phyloP scores from a whole-genome alignment of 139 green algal species.

The Closterium sp. region DNA sequence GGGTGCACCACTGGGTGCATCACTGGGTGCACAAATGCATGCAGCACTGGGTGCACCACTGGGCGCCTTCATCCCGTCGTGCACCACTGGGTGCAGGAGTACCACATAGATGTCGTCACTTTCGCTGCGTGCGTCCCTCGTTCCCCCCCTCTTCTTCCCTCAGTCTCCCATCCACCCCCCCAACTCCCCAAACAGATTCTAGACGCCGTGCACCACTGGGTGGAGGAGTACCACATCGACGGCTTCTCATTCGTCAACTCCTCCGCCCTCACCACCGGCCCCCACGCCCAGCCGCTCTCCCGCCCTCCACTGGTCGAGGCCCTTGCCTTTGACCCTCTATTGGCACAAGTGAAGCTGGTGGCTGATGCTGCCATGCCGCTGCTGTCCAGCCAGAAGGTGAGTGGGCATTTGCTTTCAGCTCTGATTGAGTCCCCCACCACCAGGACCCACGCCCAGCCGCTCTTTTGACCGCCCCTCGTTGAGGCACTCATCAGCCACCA shows the following conservation, averaged over 20 bases:
- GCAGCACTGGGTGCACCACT: too few species aligned
- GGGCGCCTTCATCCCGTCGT: too few species aligned
- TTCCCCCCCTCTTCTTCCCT: too few species aligned
- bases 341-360: constrained; percentile 89
- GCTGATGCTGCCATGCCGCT: constrained; percentile 70
- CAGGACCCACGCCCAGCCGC: constrained; percentile 26
- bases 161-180: not conserved
- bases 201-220: constrained; percentile 92
- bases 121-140: constrained; percentile 63
- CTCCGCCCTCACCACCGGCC: constrained; percentile 81
- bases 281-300: constrained; percentile 55
- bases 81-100: constrained; percentile 80
- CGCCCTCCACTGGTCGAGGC: constrained; percentile 80
- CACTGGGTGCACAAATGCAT: too few species aligned
- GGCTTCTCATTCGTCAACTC: constrained; percentile 85
- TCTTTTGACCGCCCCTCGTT: constrained; percentile 83
- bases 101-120: constrained; percentile 71
- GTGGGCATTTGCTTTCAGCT: not conserved
- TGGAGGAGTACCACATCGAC: constrained; percentile 77
- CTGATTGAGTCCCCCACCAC: not conserved
- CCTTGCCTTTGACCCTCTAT: constrained; percentile 79
- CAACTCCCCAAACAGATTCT: constrained; percentile 59
- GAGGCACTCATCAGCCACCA: constrained; percentile 45
- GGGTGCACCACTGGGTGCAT: too few species aligned
- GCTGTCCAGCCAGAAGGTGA: too few species aligned